Conservation (phyloP, 202 grass and related monocot genomes). For the Setaria viridis region DNA sequence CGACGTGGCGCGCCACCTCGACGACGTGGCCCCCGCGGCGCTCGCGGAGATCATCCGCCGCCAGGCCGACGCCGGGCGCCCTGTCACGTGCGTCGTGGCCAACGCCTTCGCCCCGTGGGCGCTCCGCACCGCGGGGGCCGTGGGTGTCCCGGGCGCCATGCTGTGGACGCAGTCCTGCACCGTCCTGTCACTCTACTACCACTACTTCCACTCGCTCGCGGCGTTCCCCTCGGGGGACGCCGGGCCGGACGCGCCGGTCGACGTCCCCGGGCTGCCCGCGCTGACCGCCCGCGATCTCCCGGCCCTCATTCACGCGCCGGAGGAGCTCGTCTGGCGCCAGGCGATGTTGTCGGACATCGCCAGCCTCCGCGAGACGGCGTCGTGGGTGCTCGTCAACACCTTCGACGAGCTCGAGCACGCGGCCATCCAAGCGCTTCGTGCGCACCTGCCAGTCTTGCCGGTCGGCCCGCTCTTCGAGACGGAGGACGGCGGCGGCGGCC, state of each 20-base stretch:
- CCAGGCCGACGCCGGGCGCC: conserved; percentile 36
- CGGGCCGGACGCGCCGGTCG: conserved; percentile 8
- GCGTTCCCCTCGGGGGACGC: conserved; percentile 40
- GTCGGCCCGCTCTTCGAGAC: conserved; percentile 53
- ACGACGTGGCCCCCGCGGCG: background rate
- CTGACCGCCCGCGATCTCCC: conserved; percentile 49
- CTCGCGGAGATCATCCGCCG: conserved; percentile 37
- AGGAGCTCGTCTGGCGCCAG: conserved; percentile 24
- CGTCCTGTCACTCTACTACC: conserved; percentile 54
- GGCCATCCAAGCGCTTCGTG: conserved; percentile 23
- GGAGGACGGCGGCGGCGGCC: background rate
- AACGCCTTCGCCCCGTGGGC: conserved; percentile 65
- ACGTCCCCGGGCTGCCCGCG: conserved; percentile 49
- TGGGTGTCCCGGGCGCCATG: conserved; percentile 51
- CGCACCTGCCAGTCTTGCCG: conserved; percentile 2
- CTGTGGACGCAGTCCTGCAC: conserved; percentile 66
- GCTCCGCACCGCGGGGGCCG: conserved; percentile 37
- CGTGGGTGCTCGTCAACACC: conserved; percentile 65
- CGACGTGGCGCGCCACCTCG: conserved; percentile 5
- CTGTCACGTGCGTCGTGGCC: conserved; percentile 55
- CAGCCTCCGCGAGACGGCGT: conserved; percentile 3
- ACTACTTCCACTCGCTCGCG: conserved; percentile 36
- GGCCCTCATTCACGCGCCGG: conserved; percentile 34
- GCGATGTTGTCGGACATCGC: conserved; percentile 21
- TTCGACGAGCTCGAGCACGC: conserved; percentile 57